phyloP scores from a whole-genome alignment of 164 flowering plant genomes.

The Macadamia integrifolia region DNA sequence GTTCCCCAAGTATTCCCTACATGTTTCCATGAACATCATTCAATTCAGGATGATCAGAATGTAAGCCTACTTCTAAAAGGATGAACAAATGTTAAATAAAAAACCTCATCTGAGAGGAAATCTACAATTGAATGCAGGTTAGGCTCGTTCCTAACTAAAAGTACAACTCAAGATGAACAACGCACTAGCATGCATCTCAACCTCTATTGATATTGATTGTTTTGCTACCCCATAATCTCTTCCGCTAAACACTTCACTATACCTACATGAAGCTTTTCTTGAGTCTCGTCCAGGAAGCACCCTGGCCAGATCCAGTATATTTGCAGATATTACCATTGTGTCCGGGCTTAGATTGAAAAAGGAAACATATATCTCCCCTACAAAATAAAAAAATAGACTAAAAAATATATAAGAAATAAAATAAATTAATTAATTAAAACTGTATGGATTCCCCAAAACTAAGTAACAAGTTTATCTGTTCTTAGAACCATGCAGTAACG shows the following conservation, averaged over 20 bases:
- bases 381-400: constrained; percentile 6
- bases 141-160: background rate
- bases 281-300: constrained; percentile 35
- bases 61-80: too few relatives aligned
- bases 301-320: constrained; percentile 38
- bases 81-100: too few relatives aligned
- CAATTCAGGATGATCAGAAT: too few relatives aligned
- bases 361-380: constrained; percentile 69
- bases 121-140: too few relatives aligned
- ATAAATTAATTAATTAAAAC: background rate
- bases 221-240: constrained; percentile 26
- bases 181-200: constrained; percentile 50
- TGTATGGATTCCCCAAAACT: background rate
- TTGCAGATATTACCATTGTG: constrained; percentile 39
- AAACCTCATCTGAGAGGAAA: too few relatives aligned
- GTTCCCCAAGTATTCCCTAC: too few relatives aligned
- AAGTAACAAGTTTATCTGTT: background rate
- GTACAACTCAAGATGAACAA: constrained; percentile 43
- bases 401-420: background rate
- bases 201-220: constrained; percentile 28
- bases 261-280: constrained; percentile 27
- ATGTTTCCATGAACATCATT: too few relatives aligned
- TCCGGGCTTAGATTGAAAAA: constrained; percentile 57
- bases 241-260: constrained; percentile 67
- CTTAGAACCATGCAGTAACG: too few relatives aligned